These are phyloP conservation scores for Rheum nobile DNA, from an alignment of 148 eudicot genomes.

Conservation along the genomic window DNA sequence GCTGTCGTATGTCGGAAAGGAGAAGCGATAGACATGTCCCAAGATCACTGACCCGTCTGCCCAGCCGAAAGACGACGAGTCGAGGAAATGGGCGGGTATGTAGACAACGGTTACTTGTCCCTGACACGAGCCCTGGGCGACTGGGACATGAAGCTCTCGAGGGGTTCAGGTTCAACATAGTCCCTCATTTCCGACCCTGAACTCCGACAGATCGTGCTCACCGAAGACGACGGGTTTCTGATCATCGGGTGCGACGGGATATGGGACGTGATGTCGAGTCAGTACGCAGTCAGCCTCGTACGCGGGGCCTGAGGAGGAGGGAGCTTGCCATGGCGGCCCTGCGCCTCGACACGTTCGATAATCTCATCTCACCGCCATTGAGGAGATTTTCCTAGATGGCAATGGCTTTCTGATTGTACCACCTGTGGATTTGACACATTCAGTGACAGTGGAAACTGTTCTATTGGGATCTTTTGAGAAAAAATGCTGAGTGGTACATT, in stretches of 20 bases:
- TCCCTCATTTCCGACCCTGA: constrained; percentile 49
- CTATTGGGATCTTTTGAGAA: not conserved
- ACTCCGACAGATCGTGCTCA: constrained; percentile 18
- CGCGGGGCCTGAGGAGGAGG: constrained; percentile 22
- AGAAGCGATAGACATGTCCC: constrained; percentile 82
- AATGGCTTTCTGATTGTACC: not conserved
- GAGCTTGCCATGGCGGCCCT: constrained; percentile 33
- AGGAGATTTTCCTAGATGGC: not conserved
- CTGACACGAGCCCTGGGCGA: constrained; percentile 91
- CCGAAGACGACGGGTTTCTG: constrained; percentile 47
- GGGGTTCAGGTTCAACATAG: constrained; percentile 24
- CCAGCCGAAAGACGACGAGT: constrained; percentile 53
- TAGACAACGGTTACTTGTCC: constrained; percentile 81
- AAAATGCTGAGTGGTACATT: not conserved
- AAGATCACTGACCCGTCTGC: constrained; percentile 75
- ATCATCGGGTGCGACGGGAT: constrained; percentile 53
- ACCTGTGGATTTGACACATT: not conserved
- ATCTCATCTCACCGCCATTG: constrained; percentile 42
- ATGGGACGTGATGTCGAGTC: constrained; percentile 50
- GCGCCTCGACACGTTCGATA: constrained; percentile 18
- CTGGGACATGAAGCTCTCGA: constrained; percentile 38
- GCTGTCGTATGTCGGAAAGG: constrained; percentile 81
- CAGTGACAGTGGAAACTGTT: not conserved
- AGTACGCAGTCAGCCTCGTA: constrained; percentile 37
- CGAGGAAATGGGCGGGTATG: constrained; percentile 74